Evolutionary conservation across 2,329 filamentous ascomycete species (phyloP).

Genomic region (Venturia carpophila): DNA sequence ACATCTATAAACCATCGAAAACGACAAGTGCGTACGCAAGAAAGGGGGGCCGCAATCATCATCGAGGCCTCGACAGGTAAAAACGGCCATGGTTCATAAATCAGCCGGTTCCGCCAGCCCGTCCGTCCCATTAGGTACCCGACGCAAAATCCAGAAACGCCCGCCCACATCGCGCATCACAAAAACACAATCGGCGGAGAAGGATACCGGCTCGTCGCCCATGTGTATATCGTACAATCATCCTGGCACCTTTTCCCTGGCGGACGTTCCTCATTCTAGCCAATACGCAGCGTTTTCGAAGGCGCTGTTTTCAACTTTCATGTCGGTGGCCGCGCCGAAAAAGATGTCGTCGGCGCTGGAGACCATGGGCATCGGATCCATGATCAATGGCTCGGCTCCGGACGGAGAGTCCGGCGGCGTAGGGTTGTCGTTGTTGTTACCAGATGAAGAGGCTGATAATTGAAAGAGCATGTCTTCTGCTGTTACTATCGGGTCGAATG

Average conservation of each 20-base stretch:
- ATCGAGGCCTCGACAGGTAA: background rate
- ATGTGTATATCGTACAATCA: slow-evolving; percentile 12
- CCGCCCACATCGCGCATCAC: background rate
- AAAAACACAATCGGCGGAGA: slow-evolving; percentile 4
- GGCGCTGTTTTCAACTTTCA: slow-evolving; percentile 6
- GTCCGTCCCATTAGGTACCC: background rate
- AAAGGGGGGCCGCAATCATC: background rate
- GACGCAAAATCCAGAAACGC: slow-evolving; percentile 1
- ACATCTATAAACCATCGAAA: background rate
- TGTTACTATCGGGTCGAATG: slow-evolving; percentile 11
- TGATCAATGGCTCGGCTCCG: slow-evolving; percentile 13
- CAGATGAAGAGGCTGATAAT: slow-evolving; percentile 11
- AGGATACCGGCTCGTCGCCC: background rate
- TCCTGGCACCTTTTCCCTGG: background rate
- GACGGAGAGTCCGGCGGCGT: slow-evolving; percentile 18
- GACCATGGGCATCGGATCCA: slow-evolving; percentile 13
- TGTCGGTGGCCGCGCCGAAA: slow-evolving; percentile 16
- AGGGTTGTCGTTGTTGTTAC: slow-evolving; percentile 8
- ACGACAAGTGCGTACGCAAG: background rate
- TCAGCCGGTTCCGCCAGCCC: slow-evolving; percentile 3
- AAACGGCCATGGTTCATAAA: slow-evolving; percentile 8
- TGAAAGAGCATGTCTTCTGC: slow-evolving; percentile 16
- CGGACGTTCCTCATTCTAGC: slow-evolving; percentile 9
- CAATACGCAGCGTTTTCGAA: slow-evolving; percentile 8
- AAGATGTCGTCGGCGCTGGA: slow-evolving; percentile 15